Evolutionary conservation across 1,139 yeast species (phyloP).

Genomic region (Chernovozyma sophiae-reginae): DNA sequence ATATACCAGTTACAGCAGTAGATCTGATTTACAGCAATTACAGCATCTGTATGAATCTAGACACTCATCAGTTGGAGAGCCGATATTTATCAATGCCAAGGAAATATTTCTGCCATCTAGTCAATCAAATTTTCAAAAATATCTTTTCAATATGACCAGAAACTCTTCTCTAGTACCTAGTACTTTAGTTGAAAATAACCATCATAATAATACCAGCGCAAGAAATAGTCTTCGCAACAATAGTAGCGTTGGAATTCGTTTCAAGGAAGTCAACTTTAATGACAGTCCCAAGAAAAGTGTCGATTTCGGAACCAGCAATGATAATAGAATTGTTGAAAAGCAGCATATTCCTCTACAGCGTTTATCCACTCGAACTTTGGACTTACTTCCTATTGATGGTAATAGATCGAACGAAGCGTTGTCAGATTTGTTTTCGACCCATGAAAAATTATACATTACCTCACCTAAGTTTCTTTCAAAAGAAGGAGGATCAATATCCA

Average conservation of each 20-base stretch:
- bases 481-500: conserved; percentile 1
- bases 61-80: conserved; percentile 27
- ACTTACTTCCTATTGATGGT: background rate
- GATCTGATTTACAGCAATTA: conserved; percentile 5
- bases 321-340: background rate
- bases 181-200: background rate
- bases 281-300: conserved; percentile 4
- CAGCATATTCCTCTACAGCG: background rate
- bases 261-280: conserved; percentile 29
- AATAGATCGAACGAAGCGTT: conserved; percentile 1
- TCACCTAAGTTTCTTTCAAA: conserved; percentile 4
- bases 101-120: conserved; percentile 5
- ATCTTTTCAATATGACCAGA: conserved; percentile 5
- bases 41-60: conserved; percentile 16
- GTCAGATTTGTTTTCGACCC: conserved; percentile 27
- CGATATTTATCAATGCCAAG: conserved; percentile 17
- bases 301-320: background rate
- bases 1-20: conserved; percentile 1
- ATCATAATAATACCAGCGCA: background rate
- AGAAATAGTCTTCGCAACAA: background rate
- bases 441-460: conserved; percentile 28
- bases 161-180: conserved; percentile 4
- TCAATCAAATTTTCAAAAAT: conserved; percentile 2
- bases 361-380: background rate
- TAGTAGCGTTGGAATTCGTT: conserved; percentile 13